Evolutionary conservation across 768 basidiomycete genomes (phyloP), one percentile per base, ranked within the genome.

Genomic region (Leucocoprinus sp.): DNA sequence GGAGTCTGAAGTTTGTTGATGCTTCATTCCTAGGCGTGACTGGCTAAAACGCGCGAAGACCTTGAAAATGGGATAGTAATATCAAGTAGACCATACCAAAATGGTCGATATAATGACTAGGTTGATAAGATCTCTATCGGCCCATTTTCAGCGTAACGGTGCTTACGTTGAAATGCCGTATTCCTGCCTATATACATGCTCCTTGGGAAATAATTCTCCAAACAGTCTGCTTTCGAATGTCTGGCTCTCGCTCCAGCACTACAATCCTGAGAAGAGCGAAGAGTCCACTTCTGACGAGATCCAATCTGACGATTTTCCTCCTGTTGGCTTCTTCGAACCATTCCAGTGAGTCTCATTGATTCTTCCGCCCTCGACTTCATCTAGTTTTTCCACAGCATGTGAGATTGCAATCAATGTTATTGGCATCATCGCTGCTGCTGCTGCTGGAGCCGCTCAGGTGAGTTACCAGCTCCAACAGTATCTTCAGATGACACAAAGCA

Each of bases 361-460:
- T n/a, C n/a, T n/a, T 19, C 33, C 2, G 11, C 31, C 18, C 22
- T 14, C 21, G 11, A 14, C 17, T 8, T 7, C 22, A 6, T 14
- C 3, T 37, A 82, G 91, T 1, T 93, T 84, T 60, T n/a, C n/a
- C n/a, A n/a, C n/a, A n/a, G n/a, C n/a, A n/a, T n/a, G n/a, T n/a
- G 91, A 93, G 58, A 52, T 80, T 1, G 47, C 66, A 37, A 50
- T 88, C 19, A 68, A 91, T 57, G 50, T 67, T 18, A 64, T 90
- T 51, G 89, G 84, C 19, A 33, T 90, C 23, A 50, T 84, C 14
- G 69, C 74, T 8, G 85, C 90, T 0, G 71, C 67, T 11, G 78
- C 66, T 0, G 78, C 82, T 7, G 88, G 88, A 17, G 78, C 84
- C 15, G 75, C 86, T 29, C 82, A 85, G 69, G 82, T 82, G 48